These are phyloP conservation scores for Mortierella sp. DNA, from an alignment of 371 early-diverging fungal species.

Conservation along the genomic window DNA sequence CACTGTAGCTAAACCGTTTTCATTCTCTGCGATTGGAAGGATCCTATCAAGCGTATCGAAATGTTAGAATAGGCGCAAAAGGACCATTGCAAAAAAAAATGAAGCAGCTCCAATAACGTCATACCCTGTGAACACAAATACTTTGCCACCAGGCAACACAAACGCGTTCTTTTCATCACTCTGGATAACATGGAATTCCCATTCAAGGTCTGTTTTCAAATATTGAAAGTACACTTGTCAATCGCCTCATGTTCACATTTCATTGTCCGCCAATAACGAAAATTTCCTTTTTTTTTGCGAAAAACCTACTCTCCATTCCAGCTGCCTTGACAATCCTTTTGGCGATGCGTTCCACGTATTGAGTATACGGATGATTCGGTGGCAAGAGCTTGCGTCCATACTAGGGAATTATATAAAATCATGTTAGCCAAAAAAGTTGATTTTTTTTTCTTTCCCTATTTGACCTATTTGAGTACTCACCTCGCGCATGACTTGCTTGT, in stretches of 20 bases:
- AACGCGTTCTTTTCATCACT: slow-evolving; percentile 90
- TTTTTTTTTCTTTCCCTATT: too few relatives aligned
- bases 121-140: slow-evolving; percentile 89
- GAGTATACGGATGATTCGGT: slow-evolving; percentile 65
- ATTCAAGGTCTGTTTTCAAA: slow-evolving; percentile 61
- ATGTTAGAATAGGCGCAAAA: neutral
- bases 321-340: slow-evolving; percentile 76
- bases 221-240: neutral
- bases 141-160: slow-evolving; percentile 93
- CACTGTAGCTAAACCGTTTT: slow-evolving; percentile 94
- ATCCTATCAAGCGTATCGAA: slow-evolving; percentile 65
- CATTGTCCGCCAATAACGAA: too few relatives aligned
- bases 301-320: slow-evolving; percentile 63
- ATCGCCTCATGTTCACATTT: too few relatives aligned
- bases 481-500: slow-evolving; percentile 71
- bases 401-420: slow-evolving; percentile 27
- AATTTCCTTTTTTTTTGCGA: neutral
- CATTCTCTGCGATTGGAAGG: slow-evolving; percentile 82
- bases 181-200: slow-evolving; percentile 88
- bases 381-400: slow-evolving; percentile 74
- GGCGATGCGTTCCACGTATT: slow-evolving; percentile 75
- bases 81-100: neutral
- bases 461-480: slow-evolving; percentile 9
- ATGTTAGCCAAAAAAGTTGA: too few relatives aligned
- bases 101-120: neutral